Conservation (phyloP, 2,329 filamentous ascomycete genomes). For the Furcasterigmium sp. region DNA sequence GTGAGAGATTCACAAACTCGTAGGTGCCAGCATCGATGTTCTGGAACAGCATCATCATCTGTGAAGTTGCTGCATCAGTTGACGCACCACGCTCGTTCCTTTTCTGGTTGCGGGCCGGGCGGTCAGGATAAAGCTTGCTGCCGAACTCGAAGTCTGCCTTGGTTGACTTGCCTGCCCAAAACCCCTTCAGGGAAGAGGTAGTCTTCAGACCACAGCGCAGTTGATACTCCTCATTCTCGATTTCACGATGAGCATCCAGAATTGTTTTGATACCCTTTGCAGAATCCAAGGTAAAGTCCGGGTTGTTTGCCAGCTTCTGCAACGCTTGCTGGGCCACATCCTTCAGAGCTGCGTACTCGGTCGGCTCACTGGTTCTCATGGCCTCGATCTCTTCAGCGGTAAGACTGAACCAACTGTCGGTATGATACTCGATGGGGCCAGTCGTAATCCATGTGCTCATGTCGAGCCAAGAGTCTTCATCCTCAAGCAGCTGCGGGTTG, state of each 20-base stretch:
- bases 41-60: constrained; percentile 13
- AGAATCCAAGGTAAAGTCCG: neutral
- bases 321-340: neutral
- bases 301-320: neutral
- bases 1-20: neutral
- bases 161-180: neutral
- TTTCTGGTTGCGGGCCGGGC: constrained; percentile 8
- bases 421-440: neutral
- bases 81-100: constrained; percentile 10
- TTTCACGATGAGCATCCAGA: neutral
- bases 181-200: neutral
- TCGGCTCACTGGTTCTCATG: neutral
- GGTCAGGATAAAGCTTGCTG: constrained; percentile 7
- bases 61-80: constrained; percentile 14
- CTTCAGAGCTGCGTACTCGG: neutral
- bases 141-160: constrained; percentile 14
- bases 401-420: constrained; percentile 1
- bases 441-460: neutral
- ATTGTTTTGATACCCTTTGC: neutral
- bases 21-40: constrained; percentile 6
- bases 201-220: neutral
- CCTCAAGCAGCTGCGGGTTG: neutral
- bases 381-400: neutral
- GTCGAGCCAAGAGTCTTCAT: neutral
- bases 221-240: neutral